phyloP scores from a whole-genome alignment of 768 basidiomycete species.

The Amanita rimosa region DNA sequence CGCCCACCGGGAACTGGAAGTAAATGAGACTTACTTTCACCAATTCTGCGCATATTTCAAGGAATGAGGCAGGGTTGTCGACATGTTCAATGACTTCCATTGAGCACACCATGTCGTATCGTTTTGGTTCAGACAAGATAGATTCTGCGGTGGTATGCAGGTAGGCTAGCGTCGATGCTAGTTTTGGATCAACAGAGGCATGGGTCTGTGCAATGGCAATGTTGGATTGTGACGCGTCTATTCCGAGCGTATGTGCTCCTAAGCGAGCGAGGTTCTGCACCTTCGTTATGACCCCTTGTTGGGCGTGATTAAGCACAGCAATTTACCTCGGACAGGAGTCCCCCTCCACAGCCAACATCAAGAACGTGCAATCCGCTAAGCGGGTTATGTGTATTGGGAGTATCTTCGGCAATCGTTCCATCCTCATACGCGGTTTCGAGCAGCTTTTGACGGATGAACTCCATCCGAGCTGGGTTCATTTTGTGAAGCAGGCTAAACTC shows the following conservation, averaged over 20 bases:
- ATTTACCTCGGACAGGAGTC: conserved; percentile 77
- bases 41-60: conserved; percentile 70
- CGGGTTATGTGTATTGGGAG: conserved; percentile 18
- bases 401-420: conserved; percentile 21
- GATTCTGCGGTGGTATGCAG: conserved; percentile 65
- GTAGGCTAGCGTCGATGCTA: conserved; percentile 49
- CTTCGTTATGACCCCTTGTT: neutral
- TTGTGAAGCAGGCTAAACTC: conserved; percentile 82
- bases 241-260: conserved; percentile 80
- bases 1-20: neutral
- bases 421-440: conserved; percentile 52
- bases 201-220: conserved; percentile 79
- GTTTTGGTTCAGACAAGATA: conserved; percentile 45
- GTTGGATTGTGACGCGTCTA: conserved; percentile 86
- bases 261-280: conserved; percentile 73
- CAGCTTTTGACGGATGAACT: conserved; percentile 73
- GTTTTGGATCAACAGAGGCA: conserved; percentile 62
- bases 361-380: conserved; percentile 64
- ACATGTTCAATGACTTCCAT: conserved; percentile 99
- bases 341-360: conserved; percentile 95
- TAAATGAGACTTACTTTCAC: conserved; percentile 54
- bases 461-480: conserved; percentile 89
- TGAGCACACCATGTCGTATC: conserved; percentile 89
- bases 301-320: conserved; percentile 8
- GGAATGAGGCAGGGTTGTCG: conserved; percentile 78